Base-by-base conservation (phyloP, 352 stramenopile genomes). In the Phytophthora parvispora region DNA sequence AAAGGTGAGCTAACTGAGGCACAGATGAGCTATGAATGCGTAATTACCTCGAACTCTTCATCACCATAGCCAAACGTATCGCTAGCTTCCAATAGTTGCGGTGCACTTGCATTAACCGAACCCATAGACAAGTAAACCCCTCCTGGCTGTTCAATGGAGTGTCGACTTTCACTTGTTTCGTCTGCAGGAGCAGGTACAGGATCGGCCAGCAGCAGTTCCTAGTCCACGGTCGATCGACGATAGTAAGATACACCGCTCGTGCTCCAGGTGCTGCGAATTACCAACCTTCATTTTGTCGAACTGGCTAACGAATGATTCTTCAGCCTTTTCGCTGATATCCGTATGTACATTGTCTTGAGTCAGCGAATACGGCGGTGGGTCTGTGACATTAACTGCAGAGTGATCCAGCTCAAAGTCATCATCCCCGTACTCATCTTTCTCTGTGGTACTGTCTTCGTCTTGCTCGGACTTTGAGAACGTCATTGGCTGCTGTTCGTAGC, bases 21-120 rank as follows among this genome's bases (percentile, higher is more conserved):
- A 3, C 20, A 18, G 27, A 28, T 28, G 42, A 28, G 20, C n/a
- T 27, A 20, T 49, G 13, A 27, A 27, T 24, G n/a, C 15, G 27
- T 2, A 27, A 49, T 24, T 61, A 80, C 81, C 70, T 94, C 86
- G 65, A 93, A 92, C 43, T 88, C 84, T n/a, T 93, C 86, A 18
- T 94, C 81, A 40, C 87, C 84, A 61, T 94, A 94, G 50, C 84
- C 86, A 51, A 91, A 92, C 1, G 71, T 80, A 36, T 86, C 75
- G 4, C 42, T 80, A 7, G 40, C 55, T 24, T 72, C 56, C 52
- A 75, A 27, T 42, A 27, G 25, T 10, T 55, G 29, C 27, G 47
- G 15, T 20, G 8, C 28, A 7, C 51, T 40, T 38, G 22, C 55
- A 66, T 29, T 50, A 28, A 13, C 27, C 24, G 13, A 52, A 32